Evolutionary conservation across 1,139 yeast species (phyloP).

Genomic region (Hansenula lynferdii): DNA sequence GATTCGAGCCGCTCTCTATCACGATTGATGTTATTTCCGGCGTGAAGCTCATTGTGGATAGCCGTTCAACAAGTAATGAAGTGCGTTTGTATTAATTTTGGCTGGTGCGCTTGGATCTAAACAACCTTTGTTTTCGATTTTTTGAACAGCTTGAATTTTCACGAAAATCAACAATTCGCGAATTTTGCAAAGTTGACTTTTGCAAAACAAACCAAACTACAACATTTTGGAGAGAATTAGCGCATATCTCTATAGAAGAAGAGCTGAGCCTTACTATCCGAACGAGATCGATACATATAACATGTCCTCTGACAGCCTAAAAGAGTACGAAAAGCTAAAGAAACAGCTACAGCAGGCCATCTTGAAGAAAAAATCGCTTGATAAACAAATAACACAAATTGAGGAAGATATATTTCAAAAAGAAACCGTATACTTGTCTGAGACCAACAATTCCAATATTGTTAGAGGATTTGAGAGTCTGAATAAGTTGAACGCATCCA

Average conservation of each 20-base stretch:
- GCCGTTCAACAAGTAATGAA: no score
- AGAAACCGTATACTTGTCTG: slow-evolving; percentile 76
- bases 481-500: slow-evolving; percentile 14
- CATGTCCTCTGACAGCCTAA: slow-evolving; percentile 26
- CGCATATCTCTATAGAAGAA: no score
- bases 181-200: no score
- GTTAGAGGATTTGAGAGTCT: slow-evolving; percentile 88
- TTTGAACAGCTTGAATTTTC: no score
- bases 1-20: slow-evolving; percentile 62
- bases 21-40: slow-evolving; percentile 51
- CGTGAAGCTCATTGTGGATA: slow-evolving; percentile 3
- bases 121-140: no score
- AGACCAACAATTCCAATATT: slow-evolving; percentile 48
- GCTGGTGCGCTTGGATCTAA: no score
- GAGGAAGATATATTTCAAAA: slow-evolving; percentile 82
- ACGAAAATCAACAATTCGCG: no score
- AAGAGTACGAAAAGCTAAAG: slow-evolving; percentile 65
- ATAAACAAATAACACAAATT: slow-evolving; percentile 51
- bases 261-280: no score
- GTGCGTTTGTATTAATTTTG: no score
- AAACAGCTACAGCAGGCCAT: slow-evolving; percentile 64
- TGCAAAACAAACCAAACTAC: no score
- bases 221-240: no score
- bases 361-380: slow-evolving; percentile 58
- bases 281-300: no score